phyloP scores from a whole-genome alignment of 345 rosid genomes.

The Isatis tinctoria region DNA sequence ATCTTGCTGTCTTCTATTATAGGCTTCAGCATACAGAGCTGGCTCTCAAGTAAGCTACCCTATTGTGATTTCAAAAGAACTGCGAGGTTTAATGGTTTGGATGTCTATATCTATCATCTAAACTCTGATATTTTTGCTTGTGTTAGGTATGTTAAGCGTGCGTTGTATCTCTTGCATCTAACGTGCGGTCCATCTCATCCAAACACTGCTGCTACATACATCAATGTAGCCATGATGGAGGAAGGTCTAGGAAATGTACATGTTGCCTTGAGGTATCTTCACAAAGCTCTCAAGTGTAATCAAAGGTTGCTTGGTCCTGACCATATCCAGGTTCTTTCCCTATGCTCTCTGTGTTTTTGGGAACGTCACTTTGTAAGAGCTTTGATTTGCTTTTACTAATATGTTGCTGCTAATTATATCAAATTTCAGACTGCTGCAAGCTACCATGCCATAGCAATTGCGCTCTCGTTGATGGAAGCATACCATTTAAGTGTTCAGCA shows the following conservation, averaged over 20 bases:
- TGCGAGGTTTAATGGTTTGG: constrained; percentile 4
- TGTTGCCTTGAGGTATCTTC: constrained; percentile 96
- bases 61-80: constrained; percentile 11
- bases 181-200: constrained; percentile 99
- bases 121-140: constrained; percentile 7
- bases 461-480: constrained; percentile 99
- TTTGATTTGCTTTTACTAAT: constrained; percentile 10
- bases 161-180: constrained; percentile 91
- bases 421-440: constrained; percentile 92
- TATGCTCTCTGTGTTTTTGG: neutral
- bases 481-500: constrained; percentile 97
- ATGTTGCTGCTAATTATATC: constrained; percentile 1
- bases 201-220: constrained; percentile 98
- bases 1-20: constrained; percentile 99
- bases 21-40: constrained; percentile 97
- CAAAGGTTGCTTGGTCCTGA: constrained; percentile 95
- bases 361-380: neutral
- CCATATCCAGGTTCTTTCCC: constrained; percentile 83
- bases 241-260: constrained; percentile 99
- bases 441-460: constrained; percentile 99
- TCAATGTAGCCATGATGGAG: constrained; percentile 99
- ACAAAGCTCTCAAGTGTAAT: constrained; percentile 95
- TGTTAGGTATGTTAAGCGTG: constrained; percentile 95
- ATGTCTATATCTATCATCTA: neutral
- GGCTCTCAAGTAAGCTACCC: constrained; percentile 84